These are phyloP conservation scores for Hypoxylon sp. DNA, from an alignment of 2,329 filamentous ascomycete species.

Conservation along the genomic window DNA sequence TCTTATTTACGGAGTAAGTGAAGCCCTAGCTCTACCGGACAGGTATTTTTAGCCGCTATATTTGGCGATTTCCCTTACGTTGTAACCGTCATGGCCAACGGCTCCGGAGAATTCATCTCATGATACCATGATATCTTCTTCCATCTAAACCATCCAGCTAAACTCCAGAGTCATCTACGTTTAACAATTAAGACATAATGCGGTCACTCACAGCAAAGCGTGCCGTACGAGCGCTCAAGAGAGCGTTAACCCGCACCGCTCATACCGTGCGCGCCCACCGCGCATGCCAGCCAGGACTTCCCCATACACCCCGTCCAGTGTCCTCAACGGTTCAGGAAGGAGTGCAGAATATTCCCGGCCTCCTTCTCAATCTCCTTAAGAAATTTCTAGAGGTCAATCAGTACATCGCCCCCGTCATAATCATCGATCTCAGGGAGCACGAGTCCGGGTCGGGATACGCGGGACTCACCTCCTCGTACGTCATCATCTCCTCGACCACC, in stretches of 20 bases:
- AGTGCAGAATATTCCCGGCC: constrained; percentile 47
- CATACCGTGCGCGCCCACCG: constrained; percentile 10
- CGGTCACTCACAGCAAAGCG: constrained; percentile 29
- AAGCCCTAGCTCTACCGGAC: background rate
- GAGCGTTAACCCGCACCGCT: constrained; percentile 35
- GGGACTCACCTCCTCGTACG: constrained; percentile 50
- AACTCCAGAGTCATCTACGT: background rate
- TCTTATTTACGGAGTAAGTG: background rate
- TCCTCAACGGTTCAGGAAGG: constrained; percentile 41
- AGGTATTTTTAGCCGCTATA: constrained; percentile 14
- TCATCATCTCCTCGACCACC: constrained; percentile 49
- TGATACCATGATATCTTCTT: too few relatives aligned
- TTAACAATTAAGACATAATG: constrained; percentile 23
- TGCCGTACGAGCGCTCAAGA: constrained; percentile 41
- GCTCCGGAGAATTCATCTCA: background rate
- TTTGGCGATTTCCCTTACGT: constrained; percentile 7
- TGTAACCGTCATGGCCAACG: background rate
- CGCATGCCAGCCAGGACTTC: background rate
- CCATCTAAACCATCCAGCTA: background rate
- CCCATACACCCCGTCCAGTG: background rate
- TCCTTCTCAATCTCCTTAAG: constrained; percentile 49
- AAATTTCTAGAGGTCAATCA: constrained; percentile 51
- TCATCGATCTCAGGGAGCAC: constrained; percentile 45
- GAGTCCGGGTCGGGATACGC: background rate
- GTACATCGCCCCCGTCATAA: constrained; percentile 40